These are phyloP conservation scores for Nematocida ironsii DNA, from an alignment of 371 early-diverging fungal species.

Conservation along the genomic window DNA sequence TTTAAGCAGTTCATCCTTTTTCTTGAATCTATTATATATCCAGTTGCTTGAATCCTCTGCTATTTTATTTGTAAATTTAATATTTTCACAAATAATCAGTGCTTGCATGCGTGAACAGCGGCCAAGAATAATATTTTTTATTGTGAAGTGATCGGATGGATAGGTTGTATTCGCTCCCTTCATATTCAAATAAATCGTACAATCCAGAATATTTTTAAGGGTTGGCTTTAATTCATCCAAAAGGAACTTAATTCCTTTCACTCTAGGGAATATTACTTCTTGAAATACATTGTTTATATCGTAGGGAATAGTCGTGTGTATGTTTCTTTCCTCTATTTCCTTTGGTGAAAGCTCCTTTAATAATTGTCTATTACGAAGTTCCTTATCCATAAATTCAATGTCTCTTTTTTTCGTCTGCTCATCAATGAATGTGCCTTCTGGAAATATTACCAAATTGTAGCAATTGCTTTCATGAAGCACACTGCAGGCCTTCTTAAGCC, in stretches of 20 bases:
- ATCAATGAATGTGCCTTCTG: conserved; percentile 70
- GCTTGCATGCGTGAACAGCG: conserved; percentile 30
- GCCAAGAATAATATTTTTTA: conserved; percentile 49
- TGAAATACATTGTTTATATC: conserved; percentile 23
- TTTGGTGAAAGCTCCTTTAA: conserved; percentile 3
- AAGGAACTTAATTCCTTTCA: conserved; percentile 64
- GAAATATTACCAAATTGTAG: conserved; percentile 64
- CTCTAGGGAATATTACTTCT: conserved; percentile 64
- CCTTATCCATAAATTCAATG: conserved; percentile 46
- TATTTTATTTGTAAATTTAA: conserved; percentile 15
- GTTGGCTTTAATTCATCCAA: conserved; percentile 35
- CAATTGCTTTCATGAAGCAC: conserved; percentile 30
- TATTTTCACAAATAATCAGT: conserved; percentile 54
- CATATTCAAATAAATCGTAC: conserved; percentile 64
- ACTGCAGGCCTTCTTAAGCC: conserved; percentile 47
- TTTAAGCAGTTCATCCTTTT: conserved; percentile 59
- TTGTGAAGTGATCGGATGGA: conserved; percentile 56
- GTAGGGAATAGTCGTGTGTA: conserved; percentile 1
- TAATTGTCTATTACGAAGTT: background rate
- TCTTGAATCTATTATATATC: conserved; percentile 56
- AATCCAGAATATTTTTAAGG: conserved; percentile 63
- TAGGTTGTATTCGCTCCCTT: conserved; percentile 28
- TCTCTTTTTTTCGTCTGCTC: conserved; percentile 54
- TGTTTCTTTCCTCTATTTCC: background rate
- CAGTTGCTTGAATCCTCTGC: conserved; percentile 32